phyloP scores from a whole-genome alignment of 441 rosid genomes.

The Eugenia klotzschiana region DNA sequence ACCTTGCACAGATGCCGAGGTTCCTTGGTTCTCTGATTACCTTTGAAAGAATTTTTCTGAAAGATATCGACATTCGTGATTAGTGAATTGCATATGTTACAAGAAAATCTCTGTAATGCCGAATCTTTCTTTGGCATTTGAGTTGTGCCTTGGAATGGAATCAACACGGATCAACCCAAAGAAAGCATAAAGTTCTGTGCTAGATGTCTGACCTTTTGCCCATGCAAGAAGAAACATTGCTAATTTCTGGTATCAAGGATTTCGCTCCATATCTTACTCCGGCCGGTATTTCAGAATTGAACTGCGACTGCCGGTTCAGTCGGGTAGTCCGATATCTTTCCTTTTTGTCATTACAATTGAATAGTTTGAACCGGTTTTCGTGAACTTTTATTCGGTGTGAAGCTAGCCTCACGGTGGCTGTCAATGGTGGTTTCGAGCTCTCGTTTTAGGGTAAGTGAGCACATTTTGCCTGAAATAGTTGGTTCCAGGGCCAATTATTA shows the following conservation, averaged over 20 bases:
- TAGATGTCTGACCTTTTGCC: not conserved
- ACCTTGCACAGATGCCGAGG: not conserved
- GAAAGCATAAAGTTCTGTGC: not conserved
- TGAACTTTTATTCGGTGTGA: not conserved
- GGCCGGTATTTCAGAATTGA: not conserved
- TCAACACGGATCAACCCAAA: not conserved
- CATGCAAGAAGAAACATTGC: not conserved
- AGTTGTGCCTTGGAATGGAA: not conserved
- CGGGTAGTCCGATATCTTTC: not conserved
- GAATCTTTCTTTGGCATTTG: not conserved
- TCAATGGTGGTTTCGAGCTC: not conserved
- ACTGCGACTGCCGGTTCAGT: not conserved
- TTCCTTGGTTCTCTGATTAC: not conserved
- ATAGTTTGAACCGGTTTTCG: not conserved
- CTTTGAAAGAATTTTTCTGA: not conserved
- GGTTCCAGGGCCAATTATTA: too few species aligned
- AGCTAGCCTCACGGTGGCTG: not conserved
- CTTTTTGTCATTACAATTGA: not conserved
- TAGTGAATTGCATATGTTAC: not conserved
- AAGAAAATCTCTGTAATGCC: not conserved
- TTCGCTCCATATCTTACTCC: not conserved
- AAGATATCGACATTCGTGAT: not conserved
- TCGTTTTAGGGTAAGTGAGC: not conserved
- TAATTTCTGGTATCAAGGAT: not conserved
- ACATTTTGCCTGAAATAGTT: not conserved